Percentiles rank a stretch among this genome's conserved stretches.
phyloP scores from a whole-genome alignment of 2,329 filamentous ascomycete genomes.

The Pseudogymnoascus sp. region DNA sequence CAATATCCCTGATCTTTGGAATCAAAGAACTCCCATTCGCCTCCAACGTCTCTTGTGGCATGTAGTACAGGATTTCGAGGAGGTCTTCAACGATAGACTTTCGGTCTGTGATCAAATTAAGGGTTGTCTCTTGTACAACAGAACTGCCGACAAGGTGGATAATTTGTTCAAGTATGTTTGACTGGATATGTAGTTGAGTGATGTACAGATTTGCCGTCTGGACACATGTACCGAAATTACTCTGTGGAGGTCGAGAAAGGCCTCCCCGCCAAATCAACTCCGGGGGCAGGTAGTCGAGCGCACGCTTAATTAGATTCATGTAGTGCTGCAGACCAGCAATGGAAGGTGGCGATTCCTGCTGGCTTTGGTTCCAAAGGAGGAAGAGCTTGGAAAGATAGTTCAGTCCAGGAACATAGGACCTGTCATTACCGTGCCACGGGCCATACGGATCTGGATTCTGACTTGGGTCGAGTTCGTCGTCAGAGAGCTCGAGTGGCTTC shows the following conservation, averaged over 20 bases:
- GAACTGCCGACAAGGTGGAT: slow-evolving; percentile 13
- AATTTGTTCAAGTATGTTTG: slow-evolving; percentile 32
- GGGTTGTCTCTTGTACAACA: background rate
- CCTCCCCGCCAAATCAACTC: slow-evolving; percentile 34
- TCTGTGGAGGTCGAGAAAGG: slow-evolving; percentile 26
- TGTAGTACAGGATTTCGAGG: slow-evolving; percentile 32
- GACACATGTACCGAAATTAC: slow-evolving; percentile 32
- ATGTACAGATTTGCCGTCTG: slow-evolving; percentile 34
- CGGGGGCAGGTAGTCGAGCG: slow-evolving; percentile 29
- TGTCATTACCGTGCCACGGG: slow-evolving; percentile 30
- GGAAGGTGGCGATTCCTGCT: slow-evolving; percentile 15
- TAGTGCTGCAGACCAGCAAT: slow-evolving; percentile 13
- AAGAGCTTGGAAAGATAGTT: slow-evolving; percentile 31
- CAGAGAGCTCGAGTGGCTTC: slow-evolving; percentile 25
- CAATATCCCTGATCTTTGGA: slow-evolving; percentile 34
- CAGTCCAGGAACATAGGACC: slow-evolving; percentile 31
- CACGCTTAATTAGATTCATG: slow-evolving; percentile 24
- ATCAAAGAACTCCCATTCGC: slow-evolving; percentile 19
- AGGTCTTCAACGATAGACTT: slow-evolving; percentile 32
- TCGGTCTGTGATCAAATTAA: slow-evolving; percentile 21
- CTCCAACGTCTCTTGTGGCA: slow-evolving; percentile 30
- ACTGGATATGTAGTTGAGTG: slow-evolving; percentile 33
- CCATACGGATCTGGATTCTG: slow-evolving; percentile 9
- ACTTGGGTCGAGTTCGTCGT: slow-evolving; percentile 28
- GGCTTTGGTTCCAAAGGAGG: slow-evolving; percentile 30